Conservation (phyloP, 2,329 filamentous ascomycete species). For the Penicillium sp. region DNA sequence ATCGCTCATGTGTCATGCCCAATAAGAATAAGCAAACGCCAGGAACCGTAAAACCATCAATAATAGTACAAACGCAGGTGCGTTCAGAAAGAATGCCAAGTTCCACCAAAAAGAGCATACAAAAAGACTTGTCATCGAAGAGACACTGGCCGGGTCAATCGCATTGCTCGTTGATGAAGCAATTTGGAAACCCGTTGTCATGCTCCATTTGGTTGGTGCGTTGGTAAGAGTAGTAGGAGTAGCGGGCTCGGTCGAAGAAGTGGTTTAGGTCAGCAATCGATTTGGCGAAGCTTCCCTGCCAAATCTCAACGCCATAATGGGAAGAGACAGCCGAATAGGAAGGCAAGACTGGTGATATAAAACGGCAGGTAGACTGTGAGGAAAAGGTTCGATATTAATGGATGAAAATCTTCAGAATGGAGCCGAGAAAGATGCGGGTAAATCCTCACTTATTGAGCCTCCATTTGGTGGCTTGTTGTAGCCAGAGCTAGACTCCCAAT, state of each 20-base stretch:
- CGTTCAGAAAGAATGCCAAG: slow-evolving; percentile 23
- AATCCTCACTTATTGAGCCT: slow-evolving; percentile 64
- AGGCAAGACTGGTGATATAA: slow-evolving; percentile 51
- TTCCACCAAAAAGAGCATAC: slow-evolving; percentile 25
- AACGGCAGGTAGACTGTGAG: slow-evolving; percentile 53
- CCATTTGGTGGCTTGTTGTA: slow-evolving; percentile 74
- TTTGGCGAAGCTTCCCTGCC: slow-evolving; percentile 4
- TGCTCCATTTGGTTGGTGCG: slow-evolving; percentile 1
- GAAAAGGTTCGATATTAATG: slow-evolving; percentile 27
- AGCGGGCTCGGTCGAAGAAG: not conserved
- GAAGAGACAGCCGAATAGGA: slow-evolving; percentile 48
- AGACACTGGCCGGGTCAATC: slow-evolving; percentile 10
- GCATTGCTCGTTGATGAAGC: slow-evolving; percentile 24
- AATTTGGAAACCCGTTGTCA: slow-evolving; percentile 7
- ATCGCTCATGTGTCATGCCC: slow-evolving; percentile 11
- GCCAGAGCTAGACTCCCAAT: slow-evolving; percentile 75
- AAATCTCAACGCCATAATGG: slow-evolving; percentile 47
- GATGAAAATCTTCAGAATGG: slow-evolving; percentile 14
- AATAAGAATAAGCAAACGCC: slow-evolving; percentile 18
- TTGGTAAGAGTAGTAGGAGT: slow-evolving; percentile 2
- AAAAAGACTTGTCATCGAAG: slow-evolving; percentile 19
- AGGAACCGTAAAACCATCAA: slow-evolving; percentile 20
- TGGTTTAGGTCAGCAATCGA: slow-evolving; percentile 6
- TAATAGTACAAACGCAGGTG: slow-evolving; percentile 20
- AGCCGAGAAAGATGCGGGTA: slow-evolving; percentile 24